Evolutionary conservation across 2,329 filamentous ascomycete species (phyloP), one percentile per base, ranked within the genome.

Genomic region (Herpotrichia juniperi): DNA sequence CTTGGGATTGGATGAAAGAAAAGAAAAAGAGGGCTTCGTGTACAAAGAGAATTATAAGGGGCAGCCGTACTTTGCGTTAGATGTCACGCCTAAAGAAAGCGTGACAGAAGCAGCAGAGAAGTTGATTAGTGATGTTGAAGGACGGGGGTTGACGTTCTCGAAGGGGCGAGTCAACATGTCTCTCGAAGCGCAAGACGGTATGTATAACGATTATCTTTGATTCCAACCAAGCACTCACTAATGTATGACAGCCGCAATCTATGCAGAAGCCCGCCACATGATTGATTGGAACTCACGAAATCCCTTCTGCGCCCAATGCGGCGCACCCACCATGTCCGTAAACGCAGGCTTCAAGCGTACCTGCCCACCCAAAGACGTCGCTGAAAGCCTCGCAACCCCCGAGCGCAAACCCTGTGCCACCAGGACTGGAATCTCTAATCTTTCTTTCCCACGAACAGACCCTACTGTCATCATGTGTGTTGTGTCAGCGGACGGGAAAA

Each of bases 391-490:
- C 35, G 48, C 69, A 67, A 50, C 74, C 69, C 73, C 73, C 22
- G 78, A 83, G 35, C 86, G 91, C 8, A 82, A 81, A 1, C 82
- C 88, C 16, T 99, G 94, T 74, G 87, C 85, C 7, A 96, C 93
- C 0, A 85, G 94, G 48, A 88, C 86, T 32, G 92, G 91, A 22
- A 78, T 99, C 40, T 96, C 92, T 26, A 99, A 99, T 75, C 81
- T 97, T 47, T 88, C 83, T 67, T 97, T 97, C 80, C 93, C 93
- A 2, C 86, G 93, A 45, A 97, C 93, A 1, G 93, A 97, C 65
- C 92, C 93, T 1, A 96, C 91, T 24, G 92, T 97, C 72, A 99
- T 99, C 76, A 93, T 96, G 77, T 93, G 93, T 0, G 88, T 97
- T 10, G 84, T 97, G 26, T 96, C 89, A 47, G 81, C 87, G 45